Evolutionary conservation across 495 filamentous ascomycete species (phyloP).

Genomic region (Penicillium herquei): DNA sequence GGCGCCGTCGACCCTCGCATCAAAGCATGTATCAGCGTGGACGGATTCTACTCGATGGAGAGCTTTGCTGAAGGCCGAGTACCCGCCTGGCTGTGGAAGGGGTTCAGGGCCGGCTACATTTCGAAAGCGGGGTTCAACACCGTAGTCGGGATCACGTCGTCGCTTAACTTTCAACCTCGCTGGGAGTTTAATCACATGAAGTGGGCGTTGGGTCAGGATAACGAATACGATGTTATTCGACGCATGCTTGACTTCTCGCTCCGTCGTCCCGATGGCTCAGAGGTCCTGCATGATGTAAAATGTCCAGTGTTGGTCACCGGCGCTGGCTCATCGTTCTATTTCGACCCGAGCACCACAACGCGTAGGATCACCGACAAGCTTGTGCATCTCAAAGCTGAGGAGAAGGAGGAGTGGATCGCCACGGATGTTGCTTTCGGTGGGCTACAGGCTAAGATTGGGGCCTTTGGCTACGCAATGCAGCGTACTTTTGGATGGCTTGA

Average conservation of each 20-base stretch:
- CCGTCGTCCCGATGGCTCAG: background rate
- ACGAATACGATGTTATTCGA: slow-evolving; percentile 4
- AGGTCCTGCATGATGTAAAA: slow-evolving; percentile 6
- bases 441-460: slow-evolving; percentile 23
- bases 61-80: slow-evolving; percentile 28
- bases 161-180: slow-evolving; percentile 25
- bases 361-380: slow-evolving; percentile 2
- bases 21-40: slow-evolving; percentile 43
- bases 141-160: slow-evolving; percentile 3
- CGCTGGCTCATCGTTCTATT: slow-evolving; percentile 5
- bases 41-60: slow-evolving; percentile 40
- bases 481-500: background rate
- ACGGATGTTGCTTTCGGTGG: slow-evolving; percentile 10
- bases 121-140: slow-evolving; percentile 19
- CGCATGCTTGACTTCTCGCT: slow-evolving; percentile 7
- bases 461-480: slow-evolving; percentile 2
- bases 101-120: slow-evolving; percentile 24
- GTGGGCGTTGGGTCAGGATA: slow-evolving; percentile 5
- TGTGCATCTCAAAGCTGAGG: background rate
- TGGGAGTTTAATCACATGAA: slow-evolving; percentile 34
- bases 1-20: slow-evolving; percentile 41
- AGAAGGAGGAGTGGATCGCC: slow-evolving; percentile 11
- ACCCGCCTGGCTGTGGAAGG: slow-evolving; percentile 24
- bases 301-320: slow-evolving; percentile 15
- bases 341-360: background rate